A percentile compares a stretch with the other conserved stretches of the same genome.
These are phyloP conservation scores for Cucurbita argyrosperma DNA, from an alignment of 306 rosid genomes.

Conservation along the genomic window DNA sequence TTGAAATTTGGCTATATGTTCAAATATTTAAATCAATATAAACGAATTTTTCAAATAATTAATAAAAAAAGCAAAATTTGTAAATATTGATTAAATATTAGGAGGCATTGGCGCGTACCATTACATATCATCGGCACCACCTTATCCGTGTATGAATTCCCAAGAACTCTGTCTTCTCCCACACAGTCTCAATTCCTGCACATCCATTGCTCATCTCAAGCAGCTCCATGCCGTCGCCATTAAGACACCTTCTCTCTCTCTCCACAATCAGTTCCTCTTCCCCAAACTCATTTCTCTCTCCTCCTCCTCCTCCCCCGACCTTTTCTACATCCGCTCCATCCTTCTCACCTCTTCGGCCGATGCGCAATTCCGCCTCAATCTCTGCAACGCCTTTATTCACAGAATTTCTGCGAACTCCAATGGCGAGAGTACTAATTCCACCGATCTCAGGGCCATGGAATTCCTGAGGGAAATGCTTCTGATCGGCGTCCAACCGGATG, in stretches of 20 bases:
- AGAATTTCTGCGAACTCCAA: neutral
- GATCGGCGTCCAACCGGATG: constrained; percentile 17
- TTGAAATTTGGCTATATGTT: too few species aligned
- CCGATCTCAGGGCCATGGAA: neutral
- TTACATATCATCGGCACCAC: neutral
- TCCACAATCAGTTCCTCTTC: neutral
- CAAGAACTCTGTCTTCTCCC: constrained; percentile 7
- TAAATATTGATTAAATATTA: too few species aligned
- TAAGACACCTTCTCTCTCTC: constrained; percentile 16
- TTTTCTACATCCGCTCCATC: constrained; percentile 13
- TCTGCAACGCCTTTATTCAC: constrained; percentile 23
- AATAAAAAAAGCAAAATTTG: too few species aligned
- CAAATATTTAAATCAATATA: too few species aligned
- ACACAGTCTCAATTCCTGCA: constrained; percentile 6
- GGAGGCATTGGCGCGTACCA: too few species aligned
- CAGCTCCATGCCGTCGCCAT: constrained; percentile 21
- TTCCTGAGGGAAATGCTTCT: constrained; percentile 14
- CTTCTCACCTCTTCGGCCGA: constrained; percentile 6
- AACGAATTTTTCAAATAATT: too few species aligned
- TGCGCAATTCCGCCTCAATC: constrained; percentile 2
- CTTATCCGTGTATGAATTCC: constrained; percentile 7
- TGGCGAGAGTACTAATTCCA: neutral
- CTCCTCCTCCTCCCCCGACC: neutral
- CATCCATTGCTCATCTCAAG: constrained; percentile 10
- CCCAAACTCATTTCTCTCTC: constrained; percentile 8